Evolutionary conservation across 2,329 filamentous ascomycete genomes (phyloP), one percentile per base, ranked within the genome.

Genomic region (Alternaria longipes): DNA sequence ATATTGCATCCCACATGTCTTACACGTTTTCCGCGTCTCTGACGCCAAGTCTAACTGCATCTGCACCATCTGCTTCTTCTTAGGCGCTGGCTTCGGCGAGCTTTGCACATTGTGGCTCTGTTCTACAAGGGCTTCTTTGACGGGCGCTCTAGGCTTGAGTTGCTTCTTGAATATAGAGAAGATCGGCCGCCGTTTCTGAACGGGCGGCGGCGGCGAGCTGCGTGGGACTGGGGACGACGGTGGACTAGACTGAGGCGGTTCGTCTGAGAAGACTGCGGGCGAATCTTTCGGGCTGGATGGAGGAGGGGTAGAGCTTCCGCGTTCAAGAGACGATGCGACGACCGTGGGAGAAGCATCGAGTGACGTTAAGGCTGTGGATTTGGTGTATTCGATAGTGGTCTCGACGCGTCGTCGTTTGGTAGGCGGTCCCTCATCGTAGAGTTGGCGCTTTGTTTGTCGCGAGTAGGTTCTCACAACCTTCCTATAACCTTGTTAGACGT

Each of bases 1-100:
- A 67, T 90, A 91, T 54, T 89, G 86, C 89, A 91, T 91, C 1
- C 86, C 86, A 68, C 89, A 91, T 3, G 79, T 81, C 38, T 81
- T 79, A 76, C 89, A 91, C 11, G 83, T 86, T 66, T 85, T 85
- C 47, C 85, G 82, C 40, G 84, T 78, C 42, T 85, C 82, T 40
- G 82, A 80, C 3, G 86, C 87, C 12, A 89, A 79, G 67, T 87
- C 86, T 61, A 90, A 83, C 67, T 87, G 85, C 81, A 87, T 87
- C 71, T 90, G 87, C 51, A 84, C 84, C 60, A 89, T 70, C 28
- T 74, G 72, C 58, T 75, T 76, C 60, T 70, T 73, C 66, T 64
- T 69, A 32, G 72, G 71, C 5, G 72, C 71, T 56, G 67, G 73
- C 32, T 66, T 59, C 18, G 64, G 64, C 41, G 72, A 71, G 28